Conservation (phyloP, 352 stramenopile genomes). For the Phytophthora pisi region DNA sequence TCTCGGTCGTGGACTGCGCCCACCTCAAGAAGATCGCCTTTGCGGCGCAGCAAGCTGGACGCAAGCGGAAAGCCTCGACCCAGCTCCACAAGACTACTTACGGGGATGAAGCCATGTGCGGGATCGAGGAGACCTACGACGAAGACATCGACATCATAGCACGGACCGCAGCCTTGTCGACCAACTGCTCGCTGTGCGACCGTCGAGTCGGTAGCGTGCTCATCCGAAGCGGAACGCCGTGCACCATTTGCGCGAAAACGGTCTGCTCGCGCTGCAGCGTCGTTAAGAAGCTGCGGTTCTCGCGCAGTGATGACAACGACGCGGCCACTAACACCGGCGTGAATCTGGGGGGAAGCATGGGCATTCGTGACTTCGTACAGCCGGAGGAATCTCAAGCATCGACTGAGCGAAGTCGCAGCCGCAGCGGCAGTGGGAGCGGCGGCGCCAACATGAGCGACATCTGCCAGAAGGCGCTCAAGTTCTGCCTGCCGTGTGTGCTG, state of each 20-base stretch:
- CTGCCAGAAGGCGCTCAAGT: conserved; percentile 51
- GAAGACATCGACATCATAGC: conserved; percentile 22
- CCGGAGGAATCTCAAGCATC: conserved; percentile 30
- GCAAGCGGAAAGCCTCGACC: conserved; percentile 29
- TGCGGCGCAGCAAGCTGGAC: conserved; percentile 47
- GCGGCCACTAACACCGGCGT: conserved; percentile 6
- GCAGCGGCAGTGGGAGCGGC: conserved; percentile 24
- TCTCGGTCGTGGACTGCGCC: conserved; percentile 50
- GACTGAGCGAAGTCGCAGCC: conserved; percentile 34
- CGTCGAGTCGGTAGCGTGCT: conserved; percentile 39
- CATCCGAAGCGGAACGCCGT: conserved; percentile 36
- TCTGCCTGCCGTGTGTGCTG: conserved; percentile 56
- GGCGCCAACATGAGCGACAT: conserved; percentile 38
- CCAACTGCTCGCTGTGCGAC: conserved; percentile 47
- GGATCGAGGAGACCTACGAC: conserved; percentile 41
- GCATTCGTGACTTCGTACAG: conserved; percentile 34
- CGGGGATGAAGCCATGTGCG: conserved; percentile 31
- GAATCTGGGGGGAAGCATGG: conserved; percentile 30
- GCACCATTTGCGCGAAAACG: conserved; percentile 41
- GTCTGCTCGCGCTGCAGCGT: conserved; percentile 54
- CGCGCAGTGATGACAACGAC: conserved; percentile 27
- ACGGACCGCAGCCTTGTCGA: conserved; percentile 15
- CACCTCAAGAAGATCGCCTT: conserved; percentile 69
- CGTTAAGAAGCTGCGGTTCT: conserved; percentile 58
- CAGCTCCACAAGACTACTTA: conserved; percentile 27